Conservation (phyloP, 306 rosid genomes). For the Erythrophleum fordii region DNA sequence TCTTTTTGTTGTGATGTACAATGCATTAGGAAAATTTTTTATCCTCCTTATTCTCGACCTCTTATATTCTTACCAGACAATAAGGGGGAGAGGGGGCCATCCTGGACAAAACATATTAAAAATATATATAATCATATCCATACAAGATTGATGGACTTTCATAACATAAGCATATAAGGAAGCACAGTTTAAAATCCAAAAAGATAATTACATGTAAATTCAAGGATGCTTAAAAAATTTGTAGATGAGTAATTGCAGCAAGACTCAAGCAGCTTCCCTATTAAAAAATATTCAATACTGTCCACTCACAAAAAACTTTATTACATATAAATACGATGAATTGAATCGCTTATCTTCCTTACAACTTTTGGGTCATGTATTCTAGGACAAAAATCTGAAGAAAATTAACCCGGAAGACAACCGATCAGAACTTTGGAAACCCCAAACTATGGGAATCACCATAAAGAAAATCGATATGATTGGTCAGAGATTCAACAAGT, state of each 20-base stretch:
- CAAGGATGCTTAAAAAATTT: not conserved
- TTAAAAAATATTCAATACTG: conserved; percentile 2
- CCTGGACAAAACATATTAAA: not conserved
- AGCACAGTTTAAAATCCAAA: conserved; percentile 2
- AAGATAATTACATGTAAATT: not conserved
- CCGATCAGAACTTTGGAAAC: conserved; percentile 6
- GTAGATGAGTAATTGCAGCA: conserved; percentile 13
- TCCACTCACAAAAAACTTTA: conserved; percentile 22
- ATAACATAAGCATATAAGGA: conserved; percentile 7
- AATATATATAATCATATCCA: not conserved
- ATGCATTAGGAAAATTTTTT: not conserved
- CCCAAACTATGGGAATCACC: conserved; percentile 23
- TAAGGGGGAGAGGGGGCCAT: not conserved
- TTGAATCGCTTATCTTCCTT: conserved; percentile 74
- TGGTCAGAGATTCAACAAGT: conserved; percentile 6
- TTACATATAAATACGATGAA: conserved; percentile 6
- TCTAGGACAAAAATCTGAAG: conserved; percentile 84
- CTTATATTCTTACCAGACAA: not conserved
- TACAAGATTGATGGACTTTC: not conserved
- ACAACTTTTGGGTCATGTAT: conserved; percentile 93
- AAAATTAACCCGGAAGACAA: not conserved
- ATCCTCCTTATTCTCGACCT: not conserved
- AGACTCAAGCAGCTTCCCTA: not conserved
- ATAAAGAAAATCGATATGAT: not conserved
- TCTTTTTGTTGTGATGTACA: not conserved